Conservation (phyloP, 768 basidiomycete genomes). For the Trametes sanguinea region DNA sequence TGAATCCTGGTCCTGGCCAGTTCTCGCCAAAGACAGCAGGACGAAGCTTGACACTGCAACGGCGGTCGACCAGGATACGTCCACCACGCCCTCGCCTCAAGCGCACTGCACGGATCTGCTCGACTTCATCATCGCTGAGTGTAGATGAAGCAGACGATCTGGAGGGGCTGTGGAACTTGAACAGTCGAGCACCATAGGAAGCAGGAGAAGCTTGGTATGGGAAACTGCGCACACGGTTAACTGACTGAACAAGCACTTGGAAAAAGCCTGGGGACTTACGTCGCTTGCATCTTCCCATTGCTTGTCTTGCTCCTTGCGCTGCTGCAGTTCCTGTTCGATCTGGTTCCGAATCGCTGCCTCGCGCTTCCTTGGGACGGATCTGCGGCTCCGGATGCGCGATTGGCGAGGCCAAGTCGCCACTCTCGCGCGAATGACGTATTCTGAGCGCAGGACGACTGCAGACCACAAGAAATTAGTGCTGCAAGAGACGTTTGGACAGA, state of each 20-base stretch:
- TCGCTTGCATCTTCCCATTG: conserved; percentile 89
- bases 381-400: conserved; percentile 48
- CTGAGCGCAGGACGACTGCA: conserved; percentile 54
- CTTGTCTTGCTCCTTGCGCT: conserved; percentile 68
- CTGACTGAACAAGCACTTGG: not conserved
- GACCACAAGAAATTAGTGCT: not conserved
- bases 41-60: conserved; percentile 12
- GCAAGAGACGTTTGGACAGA: not conserved
- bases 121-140: conserved; percentile 31
- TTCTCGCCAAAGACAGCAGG: conserved; percentile 29
- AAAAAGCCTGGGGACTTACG: conserved; percentile 43
- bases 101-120: conserved; percentile 52
- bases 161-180: conserved; percentile 55
- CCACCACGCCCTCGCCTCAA: conserved; percentile 84
- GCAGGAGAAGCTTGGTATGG: conserved; percentile 69
- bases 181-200: conserved; percentile 62
- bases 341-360: conserved; percentile 56
- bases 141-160: conserved; percentile 28
- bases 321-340: conserved; percentile 61
- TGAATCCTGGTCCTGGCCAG: conserved; percentile 32
- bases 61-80: conserved; percentile 67
- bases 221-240: conserved; percentile 46
- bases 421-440: conserved; percentile 48
- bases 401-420: conserved; percentile 41
- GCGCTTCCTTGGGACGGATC: conserved; percentile 69